Evolutionary conservation across 78 protist species (phyloP).

Genomic region (Emiliania huxleyi): DNA sequence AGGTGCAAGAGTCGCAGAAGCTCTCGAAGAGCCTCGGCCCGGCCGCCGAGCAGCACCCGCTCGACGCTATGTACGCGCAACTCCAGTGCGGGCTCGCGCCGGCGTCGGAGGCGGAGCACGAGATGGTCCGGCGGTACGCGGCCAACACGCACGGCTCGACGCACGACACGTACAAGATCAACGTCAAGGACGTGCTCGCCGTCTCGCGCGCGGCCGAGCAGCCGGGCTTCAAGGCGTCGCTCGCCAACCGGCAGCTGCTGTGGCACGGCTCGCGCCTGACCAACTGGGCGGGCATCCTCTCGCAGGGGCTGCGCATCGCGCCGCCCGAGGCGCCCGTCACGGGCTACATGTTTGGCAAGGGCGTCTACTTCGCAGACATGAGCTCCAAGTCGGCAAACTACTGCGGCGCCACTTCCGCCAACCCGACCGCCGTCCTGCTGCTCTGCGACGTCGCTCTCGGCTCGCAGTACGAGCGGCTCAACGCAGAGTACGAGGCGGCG

Average conservation of each 20-base stretch:
- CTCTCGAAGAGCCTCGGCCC: background rate
- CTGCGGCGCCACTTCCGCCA: constrained; percentile 37
- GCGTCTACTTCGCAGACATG: constrained; percentile 50
- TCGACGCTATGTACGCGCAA: background rate
- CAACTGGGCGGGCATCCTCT: constrained; percentile 79
- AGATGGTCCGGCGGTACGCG: constrained; percentile 14
- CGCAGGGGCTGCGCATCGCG: constrained; percentile 80
- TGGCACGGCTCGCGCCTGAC: constrained; percentile 87
- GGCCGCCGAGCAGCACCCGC: background rate
- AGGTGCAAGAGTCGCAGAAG: background rate
- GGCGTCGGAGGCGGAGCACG: background rate
- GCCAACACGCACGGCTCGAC: constrained; percentile 63
- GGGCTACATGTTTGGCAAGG: constrained; percentile 71
- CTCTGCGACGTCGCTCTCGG: constrained; percentile 73
- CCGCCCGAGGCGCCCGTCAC: constrained; percentile 89
- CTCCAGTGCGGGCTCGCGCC: background rate
- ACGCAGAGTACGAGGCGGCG: constrained; percentile 10
- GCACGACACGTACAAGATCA: constrained; percentile 42
- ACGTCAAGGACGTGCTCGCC: constrained; percentile 21
- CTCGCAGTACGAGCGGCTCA: background rate
- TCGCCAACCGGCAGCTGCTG: constrained; percentile 72
- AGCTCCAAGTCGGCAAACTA: constrained; percentile 55
- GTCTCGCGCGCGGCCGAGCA: constrained; percentile 54
- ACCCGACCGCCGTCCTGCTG: constrained; percentile 42
- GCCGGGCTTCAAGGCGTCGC: constrained; percentile 24